These are phyloP conservation scores for Arachnomyces sp. DNA, from an alignment of 2,329 filamentous ascomycete genomes.

Conservation along the genomic window DNA sequence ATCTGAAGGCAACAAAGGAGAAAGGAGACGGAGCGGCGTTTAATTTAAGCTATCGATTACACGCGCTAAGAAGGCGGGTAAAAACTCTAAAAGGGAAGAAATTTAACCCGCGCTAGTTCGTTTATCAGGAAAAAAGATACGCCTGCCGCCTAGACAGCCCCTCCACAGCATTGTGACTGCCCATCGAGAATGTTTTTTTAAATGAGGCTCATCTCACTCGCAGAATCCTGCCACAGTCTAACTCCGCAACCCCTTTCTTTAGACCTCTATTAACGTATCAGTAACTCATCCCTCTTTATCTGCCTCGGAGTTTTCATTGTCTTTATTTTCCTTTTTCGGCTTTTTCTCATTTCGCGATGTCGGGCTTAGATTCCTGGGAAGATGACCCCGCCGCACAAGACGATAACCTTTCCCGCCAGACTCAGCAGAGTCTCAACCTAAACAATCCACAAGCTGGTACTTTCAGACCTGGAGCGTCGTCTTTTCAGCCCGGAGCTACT, in stretches of 20 bases:
- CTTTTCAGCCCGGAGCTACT: conserved; percentile 66
- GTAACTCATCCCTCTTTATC: background rate
- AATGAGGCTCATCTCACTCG: too few relatives aligned
- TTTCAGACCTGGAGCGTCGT: conserved; percentile 60
- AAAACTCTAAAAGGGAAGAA: too few relatives aligned
- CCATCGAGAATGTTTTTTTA: too few relatives aligned
- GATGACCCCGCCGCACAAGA: conserved; percentile 74
- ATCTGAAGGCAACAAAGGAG: too few relatives aligned
- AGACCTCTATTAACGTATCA: background rate
- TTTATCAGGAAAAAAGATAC: too few relatives aligned
- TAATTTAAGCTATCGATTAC: conserved; percentile 2
- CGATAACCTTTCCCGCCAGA: conserved; percentile 66
- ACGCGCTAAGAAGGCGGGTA: background rate
- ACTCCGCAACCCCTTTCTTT: too few relatives aligned
- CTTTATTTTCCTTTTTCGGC: conserved; percentile 13
- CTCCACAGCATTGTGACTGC: too few relatives aligned
- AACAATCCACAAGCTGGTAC: conserved; percentile 49
- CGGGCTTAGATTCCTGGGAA: conserved; percentile 91
- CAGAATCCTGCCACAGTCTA: too few relatives aligned
- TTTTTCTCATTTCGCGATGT: conserved; percentile 60
- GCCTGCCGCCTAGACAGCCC: too few relatives aligned
- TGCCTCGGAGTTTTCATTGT: too few relatives aligned
- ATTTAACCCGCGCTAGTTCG: too few relatives aligned
- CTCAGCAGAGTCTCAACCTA: conserved; percentile 68
- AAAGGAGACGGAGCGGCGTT: background rate